These are phyloP conservation scores for Phytophthora cryptogea DNA, from an alignment of 352 stramenopile genomes.

Conservation along the genomic window DNA sequence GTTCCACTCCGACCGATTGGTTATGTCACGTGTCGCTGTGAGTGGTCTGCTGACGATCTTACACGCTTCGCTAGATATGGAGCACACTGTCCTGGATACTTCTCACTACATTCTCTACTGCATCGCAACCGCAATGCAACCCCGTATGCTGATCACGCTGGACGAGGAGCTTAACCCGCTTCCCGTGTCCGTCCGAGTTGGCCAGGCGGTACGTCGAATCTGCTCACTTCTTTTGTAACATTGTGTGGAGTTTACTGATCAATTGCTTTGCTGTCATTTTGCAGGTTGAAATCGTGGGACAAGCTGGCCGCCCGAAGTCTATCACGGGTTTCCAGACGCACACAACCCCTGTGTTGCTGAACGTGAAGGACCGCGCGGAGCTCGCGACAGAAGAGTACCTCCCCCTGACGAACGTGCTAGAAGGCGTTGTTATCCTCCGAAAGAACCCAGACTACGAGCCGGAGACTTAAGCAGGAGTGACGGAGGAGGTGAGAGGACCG, in stretches of 20 bases:
- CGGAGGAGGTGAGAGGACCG: conserved; percentile 8
- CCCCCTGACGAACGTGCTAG: conserved; percentile 95
- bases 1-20: conserved; percentile 96
- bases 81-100: conserved; percentile 98
- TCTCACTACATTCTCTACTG: conserved; percentile 99
- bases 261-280: conserved; percentile 5
- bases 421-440: conserved; percentile 98
- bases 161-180: conserved; percentile 97
- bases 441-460: conserved; percentile 95
- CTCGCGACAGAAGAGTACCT: conserved; percentile 98
- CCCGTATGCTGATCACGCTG: conserved; percentile 98
- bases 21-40: conserved; percentile 92
- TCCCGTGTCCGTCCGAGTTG: conserved; percentile 97
- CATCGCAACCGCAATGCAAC: conserved; percentile 97
- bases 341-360: conserved; percentile 98
- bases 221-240: not conserved
- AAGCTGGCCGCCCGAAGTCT: conserved; percentile 98
- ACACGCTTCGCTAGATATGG: conserved; percentile 96
- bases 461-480: conserved; percentile 58
- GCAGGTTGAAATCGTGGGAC: conserved; percentile 98
- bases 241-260: conserved; percentile 17
- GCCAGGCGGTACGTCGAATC: conserved; percentile 90
- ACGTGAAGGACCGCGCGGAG: conserved; percentile 97
- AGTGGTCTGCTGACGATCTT: conserved; percentile 96
- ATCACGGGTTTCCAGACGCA: conserved; percentile 99